Percentiles rank a stretch among this genome's conserved stretches.
Conservation (phyloP, 2,329 filamentous ascomycete genomes). For the Metarhizium robertsii region DNA sequence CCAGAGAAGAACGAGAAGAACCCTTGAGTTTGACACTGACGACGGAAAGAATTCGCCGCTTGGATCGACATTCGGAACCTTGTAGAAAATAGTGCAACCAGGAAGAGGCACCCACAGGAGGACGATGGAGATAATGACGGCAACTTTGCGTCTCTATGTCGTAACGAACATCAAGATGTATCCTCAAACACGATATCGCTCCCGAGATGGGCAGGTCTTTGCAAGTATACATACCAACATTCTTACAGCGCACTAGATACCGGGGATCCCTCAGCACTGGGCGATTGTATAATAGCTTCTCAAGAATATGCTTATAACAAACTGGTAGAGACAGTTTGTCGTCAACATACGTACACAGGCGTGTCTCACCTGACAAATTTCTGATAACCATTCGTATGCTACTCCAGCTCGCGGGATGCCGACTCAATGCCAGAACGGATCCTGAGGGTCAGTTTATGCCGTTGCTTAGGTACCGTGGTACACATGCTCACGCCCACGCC, state of each 20-base stretch:
- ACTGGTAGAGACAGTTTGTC: no score
- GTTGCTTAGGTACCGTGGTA: no score
- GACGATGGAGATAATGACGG: not conserved
- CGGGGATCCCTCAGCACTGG: not conserved
- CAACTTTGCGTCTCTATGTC: not conserved
- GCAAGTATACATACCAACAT: not conserved
- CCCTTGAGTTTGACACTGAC: not conserved
- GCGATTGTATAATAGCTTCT: no score
- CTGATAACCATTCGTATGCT: no score
- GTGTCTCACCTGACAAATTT: no score
- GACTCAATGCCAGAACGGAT: no score
- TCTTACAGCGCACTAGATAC: not conserved
- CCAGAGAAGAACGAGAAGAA: not conserved
- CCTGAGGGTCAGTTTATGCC: no score
- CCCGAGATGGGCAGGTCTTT: not conserved
- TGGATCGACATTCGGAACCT: conserved; percentile 3
- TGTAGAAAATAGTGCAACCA: not conserved
- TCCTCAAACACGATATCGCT: not conserved
- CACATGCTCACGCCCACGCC: no score
- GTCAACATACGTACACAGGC: no score
- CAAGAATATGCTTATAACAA: no score
- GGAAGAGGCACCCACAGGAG: not conserved
- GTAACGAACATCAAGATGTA: not conserved
- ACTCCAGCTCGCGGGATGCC: no score
- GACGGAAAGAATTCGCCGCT: not conserved